Evolutionary conservation across 768 basidiomycete species (phyloP), one percentile per base, ranked within the genome.

Genomic region (Boletus patriciae): DNA sequence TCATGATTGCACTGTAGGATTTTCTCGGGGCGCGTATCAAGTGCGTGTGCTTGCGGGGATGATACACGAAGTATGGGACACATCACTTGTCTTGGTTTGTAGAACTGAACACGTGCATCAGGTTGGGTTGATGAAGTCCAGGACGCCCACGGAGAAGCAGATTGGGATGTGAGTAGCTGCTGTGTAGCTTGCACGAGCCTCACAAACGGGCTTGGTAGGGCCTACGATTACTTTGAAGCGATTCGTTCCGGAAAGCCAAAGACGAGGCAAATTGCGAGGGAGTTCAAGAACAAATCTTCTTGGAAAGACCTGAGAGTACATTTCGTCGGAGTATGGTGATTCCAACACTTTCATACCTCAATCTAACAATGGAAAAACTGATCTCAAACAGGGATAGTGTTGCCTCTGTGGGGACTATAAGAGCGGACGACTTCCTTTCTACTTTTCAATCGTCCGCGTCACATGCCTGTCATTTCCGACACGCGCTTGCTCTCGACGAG

Each of bases 1-100:
- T 52, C 11, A 43, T 25, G 3, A 21, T 38, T 3, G 0, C 29
- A 73, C 36, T 3, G 0, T 33, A 73, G 72, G 72, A 16, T 80
- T 80, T 52, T 79, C 78, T 33, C 70, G 77, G 19, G 78, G 79
- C 19, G 74, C 76, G 29, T 76, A 75, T 58, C 71, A 75, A 49
- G 74, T 74, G 0, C 69, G 77, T 10, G 72, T 71, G 2, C 67
- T 77, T 12, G 73, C 76, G 0, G 78, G 67, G 12, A 77, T 78
- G 77, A 68, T 78, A 10, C 52, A 75, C 13, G 68, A 72, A 58
- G 75, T 76, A 37, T 21, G 48, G 12, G 23, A 23, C 21, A 3
- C 4, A 6, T n/a, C 18, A 6, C 10, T 21, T 6, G 10, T 10
- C 8, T 16, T n/a, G 7, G 2, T 8, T 4, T 4, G 6, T 37